A percentile compares a stretch with the other conserved stretches of the same genome.
Conservation (phyloP, 140 eudicot species). For the Senecio squalidus region DNA sequence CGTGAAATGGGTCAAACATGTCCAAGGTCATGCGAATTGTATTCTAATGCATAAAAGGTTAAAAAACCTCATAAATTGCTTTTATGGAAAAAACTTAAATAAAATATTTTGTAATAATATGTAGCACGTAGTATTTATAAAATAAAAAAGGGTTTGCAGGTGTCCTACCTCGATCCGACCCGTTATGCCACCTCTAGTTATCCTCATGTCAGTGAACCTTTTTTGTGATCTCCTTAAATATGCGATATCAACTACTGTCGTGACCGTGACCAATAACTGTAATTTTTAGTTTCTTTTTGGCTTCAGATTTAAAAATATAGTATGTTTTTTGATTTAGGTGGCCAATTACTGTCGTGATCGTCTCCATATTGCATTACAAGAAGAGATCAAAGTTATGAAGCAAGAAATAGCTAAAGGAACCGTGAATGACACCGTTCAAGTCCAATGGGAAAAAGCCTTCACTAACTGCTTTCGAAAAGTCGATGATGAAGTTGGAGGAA, state of each 20-base stretch:
- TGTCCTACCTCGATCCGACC: too few relatives aligned
- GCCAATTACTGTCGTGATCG: slow-evolving; percentile 86
- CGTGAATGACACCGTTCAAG: slow-evolving; percentile 36
- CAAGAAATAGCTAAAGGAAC: slow-evolving; percentile 38
- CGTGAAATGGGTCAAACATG: neutral
- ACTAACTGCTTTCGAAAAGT: slow-evolving; percentile 65
- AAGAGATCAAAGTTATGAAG: slow-evolving; percentile 46
- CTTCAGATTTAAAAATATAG: neutral
- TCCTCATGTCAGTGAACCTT: neutral
- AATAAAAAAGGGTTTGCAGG: too few relatives aligned
- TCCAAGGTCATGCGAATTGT: neutral
- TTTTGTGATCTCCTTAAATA: neutral
- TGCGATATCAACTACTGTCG: too few relatives aligned
- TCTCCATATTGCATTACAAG: slow-evolving; percentile 59
- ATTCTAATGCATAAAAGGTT: too few relatives aligned
- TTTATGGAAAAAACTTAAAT: too few relatives aligned
- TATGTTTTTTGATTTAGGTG: slow-evolving; percentile 41
- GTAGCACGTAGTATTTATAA: too few relatives aligned
- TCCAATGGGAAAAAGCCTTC: slow-evolving; percentile 70
- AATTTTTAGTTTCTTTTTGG: neutral
- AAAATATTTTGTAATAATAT: too few relatives aligned
- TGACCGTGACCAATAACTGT: neutral
- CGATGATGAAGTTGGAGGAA: slow-evolving; percentile 85
- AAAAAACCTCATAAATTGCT: too few relatives aligned
- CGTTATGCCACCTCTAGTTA: neutral